A percentile compares a stretch with the other conserved stretches of the same genome.
These are phyloP conservation scores for Casuarina cunninghamiana DNA, from an alignment of 306 rosid species.

Conservation along the genomic window DNA sequence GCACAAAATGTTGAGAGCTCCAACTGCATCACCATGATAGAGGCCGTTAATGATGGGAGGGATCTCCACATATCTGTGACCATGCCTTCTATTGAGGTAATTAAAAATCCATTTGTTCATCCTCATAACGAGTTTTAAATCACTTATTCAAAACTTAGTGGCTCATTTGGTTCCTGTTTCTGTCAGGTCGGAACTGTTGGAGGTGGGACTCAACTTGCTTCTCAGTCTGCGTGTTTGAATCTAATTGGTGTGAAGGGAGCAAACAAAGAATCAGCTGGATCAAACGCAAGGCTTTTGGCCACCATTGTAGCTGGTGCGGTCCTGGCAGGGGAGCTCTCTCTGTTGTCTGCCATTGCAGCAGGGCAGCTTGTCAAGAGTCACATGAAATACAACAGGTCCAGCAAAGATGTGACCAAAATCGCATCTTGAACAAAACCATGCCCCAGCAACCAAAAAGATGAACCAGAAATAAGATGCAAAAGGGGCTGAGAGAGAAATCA, in stretches of 20 bases:
- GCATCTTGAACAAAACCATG: slow-evolving; percentile 27
- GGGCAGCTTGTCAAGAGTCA: slow-evolving; percentile 80
- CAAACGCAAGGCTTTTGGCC: slow-evolving; percentile 61
- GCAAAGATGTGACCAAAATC: slow-evolving; percentile 36
- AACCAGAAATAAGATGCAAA: background rate
- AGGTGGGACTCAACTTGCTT: slow-evolving; percentile 78
- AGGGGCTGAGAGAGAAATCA: background rate
- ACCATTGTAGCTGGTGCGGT: slow-evolving; percentile 65
- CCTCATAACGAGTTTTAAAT: background rate
- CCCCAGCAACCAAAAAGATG: background rate
- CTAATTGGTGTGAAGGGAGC: slow-evolving; percentile 77
- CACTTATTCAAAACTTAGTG: background rate
- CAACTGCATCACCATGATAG: slow-evolving; percentile 76
- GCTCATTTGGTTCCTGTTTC: background rate
- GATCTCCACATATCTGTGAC: slow-evolving; percentile 74
- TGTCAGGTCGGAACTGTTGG: slow-evolving; percentile 69
- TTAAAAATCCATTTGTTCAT: background rate
- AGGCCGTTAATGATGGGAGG: slow-evolving; percentile 59
- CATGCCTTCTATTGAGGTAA: slow-evolving; percentile 76
- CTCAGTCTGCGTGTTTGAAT: slow-evolving; percentile 75
- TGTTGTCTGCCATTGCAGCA: slow-evolving; percentile 72
- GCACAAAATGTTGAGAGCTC: slow-evolving; percentile 86
- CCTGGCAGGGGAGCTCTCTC: slow-evolving; percentile 63
- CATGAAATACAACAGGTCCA: slow-evolving; percentile 79
- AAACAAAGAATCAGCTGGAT: slow-evolving; percentile 53